Evolutionary conservation across 1,139 yeast genomes (phyloP).

Genomic region (Diutina siamensis): DNA sequence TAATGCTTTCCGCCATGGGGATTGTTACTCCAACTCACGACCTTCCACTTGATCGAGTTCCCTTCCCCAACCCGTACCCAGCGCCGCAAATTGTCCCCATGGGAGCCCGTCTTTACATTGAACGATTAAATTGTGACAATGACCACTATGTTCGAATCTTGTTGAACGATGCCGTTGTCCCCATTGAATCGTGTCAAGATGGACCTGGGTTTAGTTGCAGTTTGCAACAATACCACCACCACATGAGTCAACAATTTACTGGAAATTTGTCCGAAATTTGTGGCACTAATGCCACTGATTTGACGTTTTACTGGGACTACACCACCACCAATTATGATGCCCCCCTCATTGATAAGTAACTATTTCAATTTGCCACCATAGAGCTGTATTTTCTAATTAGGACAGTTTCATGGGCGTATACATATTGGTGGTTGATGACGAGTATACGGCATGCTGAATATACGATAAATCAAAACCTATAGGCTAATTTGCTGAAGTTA

Average conservation of each 20-base stretch:
- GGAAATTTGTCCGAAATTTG: not conserved
- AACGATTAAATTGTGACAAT: not conserved
- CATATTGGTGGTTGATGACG: no score
- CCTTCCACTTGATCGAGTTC: not conserved
- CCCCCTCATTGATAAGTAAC: not conserved
- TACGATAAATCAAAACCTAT: no score
- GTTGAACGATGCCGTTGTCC: constrained; percentile 6
- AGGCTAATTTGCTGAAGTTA: no score
- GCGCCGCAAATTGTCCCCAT: constrained; percentile 5
- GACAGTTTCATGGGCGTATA: no score
- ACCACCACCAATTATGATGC: not conserved
- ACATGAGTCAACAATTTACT: not conserved
- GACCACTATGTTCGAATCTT: constrained; percentile 4
- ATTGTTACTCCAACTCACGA: not conserved
- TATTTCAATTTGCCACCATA: no score
- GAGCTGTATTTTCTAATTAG: no score
- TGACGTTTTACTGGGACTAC: constrained; percentile 7
- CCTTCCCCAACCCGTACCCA: not conserved
- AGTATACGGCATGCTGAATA: no score
- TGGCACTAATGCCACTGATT: not conserved
- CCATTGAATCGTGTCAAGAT: not conserved
- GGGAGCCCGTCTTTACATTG: constrained; percentile 4
- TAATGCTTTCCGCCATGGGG: constrained; percentile 3
- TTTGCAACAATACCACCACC: not conserved
- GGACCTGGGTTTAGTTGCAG: constrained; percentile 7